Evolutionary conservation across 306 rosid genomes (phyloP).

Genomic region (Cucurbita pepo): DNA sequence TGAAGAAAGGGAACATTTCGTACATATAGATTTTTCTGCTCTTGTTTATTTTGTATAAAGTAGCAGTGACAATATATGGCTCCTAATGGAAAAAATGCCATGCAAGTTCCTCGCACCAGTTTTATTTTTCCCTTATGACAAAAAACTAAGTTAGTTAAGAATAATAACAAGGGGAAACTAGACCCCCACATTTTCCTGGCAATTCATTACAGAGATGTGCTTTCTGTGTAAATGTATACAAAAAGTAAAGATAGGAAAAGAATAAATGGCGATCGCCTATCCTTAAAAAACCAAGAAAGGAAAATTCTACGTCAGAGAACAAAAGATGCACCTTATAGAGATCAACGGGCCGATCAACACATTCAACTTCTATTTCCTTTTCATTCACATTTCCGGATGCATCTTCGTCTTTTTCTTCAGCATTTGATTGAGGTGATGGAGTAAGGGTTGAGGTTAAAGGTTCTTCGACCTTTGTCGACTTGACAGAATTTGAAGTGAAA

Average conservation of each 20-base stretch:
- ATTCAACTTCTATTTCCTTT: slow-evolving; percentile 58
- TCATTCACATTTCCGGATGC: slow-evolving; percentile 24
- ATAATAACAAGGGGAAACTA: not conserved
- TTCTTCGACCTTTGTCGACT: slow-evolving; percentile 37
- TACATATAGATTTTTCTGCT: not conserved
- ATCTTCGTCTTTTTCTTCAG: slow-evolving; percentile 19
- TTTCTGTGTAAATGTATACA: not conserved
- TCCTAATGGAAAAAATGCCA: not conserved
- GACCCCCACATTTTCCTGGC: not conserved
- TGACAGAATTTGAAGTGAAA: slow-evolving; percentile 68
- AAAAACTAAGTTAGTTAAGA: not conserved
- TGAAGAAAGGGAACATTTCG: not conserved
- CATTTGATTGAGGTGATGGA: slow-evolving; percentile 20
- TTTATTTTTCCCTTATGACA: not conserved
- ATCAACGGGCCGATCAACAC: slow-evolving; percentile 90
- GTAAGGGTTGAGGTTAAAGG: slow-evolving; percentile 15
- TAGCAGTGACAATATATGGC: not conserved
- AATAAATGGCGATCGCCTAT: not conserved
- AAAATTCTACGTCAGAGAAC: not conserved
- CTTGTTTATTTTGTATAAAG: not conserved
- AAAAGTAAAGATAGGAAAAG: not conserved
- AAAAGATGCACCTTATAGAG: slow-evolving; percentile 62
- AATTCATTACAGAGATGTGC: not conserved
- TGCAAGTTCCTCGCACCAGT: not conserved
- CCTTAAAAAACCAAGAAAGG: not conserved